These are phyloP conservation scores for Closterium sp. DNA, from an alignment of 139 green algal genomes.

Conservation along the genomic window DNA sequence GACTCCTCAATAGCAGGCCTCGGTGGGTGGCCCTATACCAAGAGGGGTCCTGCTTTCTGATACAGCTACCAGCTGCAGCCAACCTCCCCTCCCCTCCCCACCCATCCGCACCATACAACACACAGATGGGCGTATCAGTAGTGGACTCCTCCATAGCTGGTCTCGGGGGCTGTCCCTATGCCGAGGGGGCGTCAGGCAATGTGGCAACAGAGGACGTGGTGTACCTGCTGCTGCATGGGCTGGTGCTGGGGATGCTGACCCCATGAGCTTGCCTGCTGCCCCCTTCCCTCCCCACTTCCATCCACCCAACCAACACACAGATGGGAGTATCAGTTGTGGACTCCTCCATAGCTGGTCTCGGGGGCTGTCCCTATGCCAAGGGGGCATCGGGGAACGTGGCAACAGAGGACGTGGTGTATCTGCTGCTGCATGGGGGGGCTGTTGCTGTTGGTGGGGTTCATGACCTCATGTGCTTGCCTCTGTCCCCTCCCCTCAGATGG, in stretches of 20 bases:
- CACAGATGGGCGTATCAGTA: slow-evolving; percentile 58
- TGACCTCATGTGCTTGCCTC: slow-evolving; percentile 53
- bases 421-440: slow-evolving; percentile 87
- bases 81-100: neutral
- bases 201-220: slow-evolving; percentile 93
- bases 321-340: slow-evolving; percentile 72
- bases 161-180: slow-evolving; percentile 90
- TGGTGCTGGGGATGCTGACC: slow-evolving; percentile 27
- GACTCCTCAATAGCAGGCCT: slow-evolving; percentile 82
- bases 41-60: no score
- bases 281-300: neutral
- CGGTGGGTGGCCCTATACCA: slow-evolving; percentile 88
- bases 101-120: neutral
- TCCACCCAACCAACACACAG: no score
- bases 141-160: slow-evolving; percentile 81
- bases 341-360: slow-evolving; percentile 77
- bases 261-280: neutral
- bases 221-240: slow-evolving; percentile 87
- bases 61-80: no score
- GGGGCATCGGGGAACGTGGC: slow-evolving; percentile 90
- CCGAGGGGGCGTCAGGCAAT: slow-evolving; percentile 84
- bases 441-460: no score
- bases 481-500: slow-evolving; percentile 35
- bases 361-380: slow-evolving; percentile 87
- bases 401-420: slow-evolving; percentile 91